Base-by-base conservation (phyloP, 225 moss, liverwort and hornwort species). In the Straminergon stramineum region DNA sequence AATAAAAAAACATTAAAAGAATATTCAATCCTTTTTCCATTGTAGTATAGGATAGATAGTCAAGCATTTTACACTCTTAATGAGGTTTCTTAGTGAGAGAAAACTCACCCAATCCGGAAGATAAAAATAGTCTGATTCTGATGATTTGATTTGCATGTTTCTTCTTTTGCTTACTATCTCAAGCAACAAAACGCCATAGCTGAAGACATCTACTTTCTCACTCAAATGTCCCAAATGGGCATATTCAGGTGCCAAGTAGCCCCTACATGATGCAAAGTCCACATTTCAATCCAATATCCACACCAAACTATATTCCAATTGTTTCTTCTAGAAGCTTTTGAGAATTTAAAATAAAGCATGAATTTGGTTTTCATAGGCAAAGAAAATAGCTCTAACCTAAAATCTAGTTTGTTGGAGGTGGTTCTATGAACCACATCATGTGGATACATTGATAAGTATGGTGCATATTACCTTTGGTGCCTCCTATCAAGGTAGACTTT, bases 171-270 rank as follows among this genome's bases (percentile, higher is more conserved):
- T 87, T 13, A 89, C 80, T 73, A 91, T 87, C 79, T 91, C 87
- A 41, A 89, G 87, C 9, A 89, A 55, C 13, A 91, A 5, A 57
- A 91, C 87, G 0, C 91, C 91, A 32, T 35, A 89, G 51, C 89
- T 86, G 51, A 91, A 91, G 37, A 91, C 91, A n/a, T 91, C 91
- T 34, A 91, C 64, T 89, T 91, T 91, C 32, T 89, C 91, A 45
- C 91, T 91, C 9, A 91, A 7, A 7, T 87, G 84, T 57, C 91
- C 89, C 79, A 91, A 51, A 17, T 89, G 89, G 8, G 89, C 91
- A 79, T 91, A 91, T n/a, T 91, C 91, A 7, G 89, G 91, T n/a
- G 91, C 91, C 53, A 91, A 62, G 7, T 91, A 89, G 45, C 87
- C 91, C 65, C 89, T 91, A 35, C 84, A 79, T 28, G 2, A 64